Percentiles rank a stretch among this genome's conserved stretches.
These are phyloP conservation scores for Boletellus ananiceps DNA, from an alignment of 768 basidiomycete genomes.

Conservation along the genomic window DNA sequence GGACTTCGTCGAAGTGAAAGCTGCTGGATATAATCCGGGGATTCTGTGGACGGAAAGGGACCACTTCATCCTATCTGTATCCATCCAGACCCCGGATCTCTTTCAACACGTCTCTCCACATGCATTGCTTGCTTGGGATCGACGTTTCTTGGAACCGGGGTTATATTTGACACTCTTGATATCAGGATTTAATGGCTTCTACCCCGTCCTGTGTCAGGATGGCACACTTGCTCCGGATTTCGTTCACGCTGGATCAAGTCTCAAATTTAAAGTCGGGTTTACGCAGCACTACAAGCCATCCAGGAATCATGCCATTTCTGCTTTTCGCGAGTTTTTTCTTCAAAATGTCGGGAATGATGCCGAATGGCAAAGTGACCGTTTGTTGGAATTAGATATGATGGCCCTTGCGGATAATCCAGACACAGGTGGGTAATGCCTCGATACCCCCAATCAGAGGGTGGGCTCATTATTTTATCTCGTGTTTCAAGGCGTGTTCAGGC, in stretches of 20 bases:
- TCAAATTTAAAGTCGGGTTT: neutral
- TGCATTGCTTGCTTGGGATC: conserved; percentile 73
- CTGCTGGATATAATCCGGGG: neutral
- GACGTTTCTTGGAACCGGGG: conserved; percentile 50
- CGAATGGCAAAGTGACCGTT: neutral
- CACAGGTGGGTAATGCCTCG: neutral
- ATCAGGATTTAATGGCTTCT: conserved; percentile 28
- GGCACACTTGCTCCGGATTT: neutral
- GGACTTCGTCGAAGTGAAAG: neutral
- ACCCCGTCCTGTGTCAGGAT: neutral
- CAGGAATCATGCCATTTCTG: neutral
- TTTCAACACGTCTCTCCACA: conserved; percentile 53
- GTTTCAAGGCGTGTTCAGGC: neutral
- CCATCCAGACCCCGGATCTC: conserved; percentile 50
- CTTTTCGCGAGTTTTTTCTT: neutral
- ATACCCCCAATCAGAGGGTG: neutral
- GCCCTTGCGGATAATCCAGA: neutral
- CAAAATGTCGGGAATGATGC: neutral
- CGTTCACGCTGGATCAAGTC: neutral
- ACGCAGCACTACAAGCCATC: neutral
- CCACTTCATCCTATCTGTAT: conserved; percentile 53
- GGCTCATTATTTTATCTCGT: neutral
- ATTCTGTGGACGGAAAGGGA: neutral
- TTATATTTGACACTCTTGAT: conserved; percentile 64
- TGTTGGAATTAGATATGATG: neutral